Conservation (phyloP, 2,329 filamentous ascomycete genomes). For the Clarireedia homoeocarpa region DNA sequence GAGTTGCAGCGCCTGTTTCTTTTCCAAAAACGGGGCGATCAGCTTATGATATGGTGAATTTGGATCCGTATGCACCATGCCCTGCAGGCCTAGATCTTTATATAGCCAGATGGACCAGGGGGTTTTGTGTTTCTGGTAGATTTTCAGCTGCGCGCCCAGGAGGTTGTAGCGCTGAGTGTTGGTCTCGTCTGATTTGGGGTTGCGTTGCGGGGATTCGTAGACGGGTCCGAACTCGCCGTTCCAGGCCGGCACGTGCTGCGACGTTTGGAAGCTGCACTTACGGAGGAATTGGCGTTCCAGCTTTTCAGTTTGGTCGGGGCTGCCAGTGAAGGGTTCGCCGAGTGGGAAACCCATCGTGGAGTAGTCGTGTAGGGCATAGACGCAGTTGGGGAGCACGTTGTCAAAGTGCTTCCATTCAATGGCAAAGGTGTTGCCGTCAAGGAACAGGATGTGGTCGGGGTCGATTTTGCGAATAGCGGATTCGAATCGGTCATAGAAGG, state of each 20-base stretch:
- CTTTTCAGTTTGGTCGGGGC: slow-evolving; percentile 35
- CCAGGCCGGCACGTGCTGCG: slow-evolving; percentile 37
- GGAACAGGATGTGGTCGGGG: slow-evolving; percentile 41
- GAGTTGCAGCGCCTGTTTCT: slow-evolving; percentile 45
- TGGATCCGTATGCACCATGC: slow-evolving; percentile 40
- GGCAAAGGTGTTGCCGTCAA: slow-evolving; percentile 46
- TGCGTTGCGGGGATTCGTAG: slow-evolving; percentile 26
- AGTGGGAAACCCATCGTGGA: slow-evolving; percentile 41
- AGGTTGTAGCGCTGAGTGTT: slow-evolving; percentile 39
- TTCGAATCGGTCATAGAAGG: slow-evolving; percentile 36
- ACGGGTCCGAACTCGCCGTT: slow-evolving; percentile 45
- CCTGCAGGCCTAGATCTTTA: slow-evolving; percentile 49
- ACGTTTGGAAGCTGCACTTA: slow-evolving; percentile 38
- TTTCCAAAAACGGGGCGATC: slow-evolving; percentile 44
- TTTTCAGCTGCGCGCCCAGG: slow-evolving; percentile 39
- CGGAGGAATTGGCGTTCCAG: slow-evolving; percentile 35
- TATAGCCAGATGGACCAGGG: slow-evolving; percentile 55
- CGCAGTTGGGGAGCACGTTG: slow-evolving; percentile 38
- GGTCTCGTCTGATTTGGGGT: slow-evolving; percentile 31
- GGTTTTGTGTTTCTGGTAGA: slow-evolving; percentile 44
- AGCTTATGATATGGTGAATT: slow-evolving; percentile 42
- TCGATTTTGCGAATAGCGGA: slow-evolving; percentile 35
- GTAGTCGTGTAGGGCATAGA: slow-evolving; percentile 48
- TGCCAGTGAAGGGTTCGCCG: slow-evolving; percentile 36
- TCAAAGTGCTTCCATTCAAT: slow-evolving; percentile 41